Evolutionary conservation across 768 basidiomycete genomes (phyloP).

Genomic region (Megacollybia marginata): DNA sequence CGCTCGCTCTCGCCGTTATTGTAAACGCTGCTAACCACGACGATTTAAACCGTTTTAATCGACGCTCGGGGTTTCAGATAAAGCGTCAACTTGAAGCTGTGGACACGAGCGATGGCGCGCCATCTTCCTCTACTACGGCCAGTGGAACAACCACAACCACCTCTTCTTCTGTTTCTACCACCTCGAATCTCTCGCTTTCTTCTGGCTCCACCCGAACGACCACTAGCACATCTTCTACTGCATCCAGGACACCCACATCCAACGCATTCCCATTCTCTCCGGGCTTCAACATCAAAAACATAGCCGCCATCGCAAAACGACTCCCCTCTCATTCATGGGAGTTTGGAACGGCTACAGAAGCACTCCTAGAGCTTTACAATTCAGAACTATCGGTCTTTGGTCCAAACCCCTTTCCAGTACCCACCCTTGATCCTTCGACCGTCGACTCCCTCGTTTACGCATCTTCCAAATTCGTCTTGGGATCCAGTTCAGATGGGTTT

Average conservation of each 20-base stretch:
- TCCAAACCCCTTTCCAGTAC: conserved; percentile 17
- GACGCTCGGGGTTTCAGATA: no score
- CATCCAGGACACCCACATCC: neutral
- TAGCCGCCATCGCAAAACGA: conserved; percentile 20
- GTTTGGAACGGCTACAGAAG: conserved; percentile 20
- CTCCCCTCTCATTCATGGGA: conserved; percentile 35
- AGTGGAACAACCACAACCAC: no score
- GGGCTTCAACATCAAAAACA: conserved; percentile 28
- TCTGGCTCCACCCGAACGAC: no score
- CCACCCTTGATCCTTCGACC: conserved; percentile 3
- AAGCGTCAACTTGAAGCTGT: no score
- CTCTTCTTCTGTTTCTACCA: no score
- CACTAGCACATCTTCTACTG: no score
- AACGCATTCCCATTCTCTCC: conserved; percentile 22
- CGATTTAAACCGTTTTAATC: no score
- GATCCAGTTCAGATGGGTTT: conserved; percentile 20
- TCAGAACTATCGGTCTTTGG: conserved; percentile 21
- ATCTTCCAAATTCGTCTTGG: conserved; percentile 12
- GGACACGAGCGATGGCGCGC: no score
- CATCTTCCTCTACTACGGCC: no score
- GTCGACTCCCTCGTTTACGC: conserved; percentile 15
- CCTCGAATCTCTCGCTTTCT: no score
- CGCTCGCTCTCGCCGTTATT: neutral
- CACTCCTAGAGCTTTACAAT: conserved; percentile 20
- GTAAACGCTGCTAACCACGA: neutral